These are phyloP conservation scores for Atalantia buxifolia DNA, from an alignment of 345 rosid genomes.

Conservation along the genomic window DNA sequence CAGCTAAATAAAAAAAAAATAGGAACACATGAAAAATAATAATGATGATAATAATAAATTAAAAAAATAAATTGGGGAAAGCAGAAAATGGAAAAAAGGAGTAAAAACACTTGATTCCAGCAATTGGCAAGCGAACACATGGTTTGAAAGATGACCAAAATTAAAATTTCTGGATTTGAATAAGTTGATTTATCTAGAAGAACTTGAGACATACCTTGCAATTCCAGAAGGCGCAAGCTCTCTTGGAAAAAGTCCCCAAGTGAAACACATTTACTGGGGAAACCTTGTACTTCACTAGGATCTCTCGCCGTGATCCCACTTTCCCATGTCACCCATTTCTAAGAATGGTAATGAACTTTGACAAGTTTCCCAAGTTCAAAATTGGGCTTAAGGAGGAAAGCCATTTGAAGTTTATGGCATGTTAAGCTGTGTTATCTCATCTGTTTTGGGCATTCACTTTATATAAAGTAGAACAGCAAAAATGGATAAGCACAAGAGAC, in stretches of 20 bases:
- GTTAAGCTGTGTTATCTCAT: not conserved
- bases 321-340: constrained; percentile 3
- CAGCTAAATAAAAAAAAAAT: not conserved
- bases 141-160: not conserved
- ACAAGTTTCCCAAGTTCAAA: not conserved
- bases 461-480: not conserved
- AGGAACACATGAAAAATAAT: not conserved
- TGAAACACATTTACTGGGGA: not conserved
- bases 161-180: not conserved
- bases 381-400: not conserved
- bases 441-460: not conserved
- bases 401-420: not conserved
- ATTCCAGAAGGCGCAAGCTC: not conserved
- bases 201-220: not conserved
- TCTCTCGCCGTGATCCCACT: not conserved
- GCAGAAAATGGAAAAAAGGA: not conserved
- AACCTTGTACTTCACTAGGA: not conserved
- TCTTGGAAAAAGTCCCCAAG: not conserved
- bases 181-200: not conserved
- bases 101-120: not conserved
- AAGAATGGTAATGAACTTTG: not conserved
- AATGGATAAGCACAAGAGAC: not conserved
- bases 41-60: too few species aligned
- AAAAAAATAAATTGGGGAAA: not conserved
- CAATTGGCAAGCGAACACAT: not conserved